Evolutionary conservation across 805 yeast genomes (phyloP), one percentile per base, ranked within the genome.

Genomic region (Suhomyces tanzawaensis): DNA sequence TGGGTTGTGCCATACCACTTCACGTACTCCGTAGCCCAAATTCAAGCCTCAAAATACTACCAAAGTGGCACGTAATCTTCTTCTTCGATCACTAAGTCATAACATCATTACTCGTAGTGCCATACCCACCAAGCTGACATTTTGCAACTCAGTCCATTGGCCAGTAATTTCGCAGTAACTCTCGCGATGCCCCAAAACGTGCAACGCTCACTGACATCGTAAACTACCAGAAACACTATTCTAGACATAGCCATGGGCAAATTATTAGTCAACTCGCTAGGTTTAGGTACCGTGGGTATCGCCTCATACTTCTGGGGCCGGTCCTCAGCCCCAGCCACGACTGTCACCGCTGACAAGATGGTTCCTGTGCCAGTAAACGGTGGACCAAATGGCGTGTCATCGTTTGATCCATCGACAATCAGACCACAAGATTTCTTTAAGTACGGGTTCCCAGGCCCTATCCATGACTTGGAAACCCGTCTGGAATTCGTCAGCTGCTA

Each of bases 391-490:
- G 42, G 19, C 4, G 39, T 31, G 21, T 36, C 31, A 3, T 45
- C 56, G 9, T 42, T 63, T 33, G 61, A 53, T 34, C 62, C 72
- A 19, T 38, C 66, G 4, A 51, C 51, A 3, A 77, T 87, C 3
- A 72, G 78, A 42, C 99, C 98, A 0, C 74, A 77, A 16, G 95
- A 71, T 5, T 89, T 85, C 64, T 90, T 89, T 69, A 81, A 82
- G 51, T 90, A 85, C 57, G 99, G 99, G 3, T 88, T 86, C 53
- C 99, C 98, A 0, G 96, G 96, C 1, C 98, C 98, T 0, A 74
- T 85, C 22, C 95, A 88, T 59, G 99, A 93, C 56, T 62, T 91
- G 41, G 78, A 79, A 40, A 76, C 69, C 8, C 72, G 87, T 44
- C 69, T 72, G 40, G 96, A 89, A 63, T 93, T 83, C 58, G 76